phyloP scores from a whole-genome alignment of 805 yeast genomes.

The Myxozyma kluyveri region DNA sequence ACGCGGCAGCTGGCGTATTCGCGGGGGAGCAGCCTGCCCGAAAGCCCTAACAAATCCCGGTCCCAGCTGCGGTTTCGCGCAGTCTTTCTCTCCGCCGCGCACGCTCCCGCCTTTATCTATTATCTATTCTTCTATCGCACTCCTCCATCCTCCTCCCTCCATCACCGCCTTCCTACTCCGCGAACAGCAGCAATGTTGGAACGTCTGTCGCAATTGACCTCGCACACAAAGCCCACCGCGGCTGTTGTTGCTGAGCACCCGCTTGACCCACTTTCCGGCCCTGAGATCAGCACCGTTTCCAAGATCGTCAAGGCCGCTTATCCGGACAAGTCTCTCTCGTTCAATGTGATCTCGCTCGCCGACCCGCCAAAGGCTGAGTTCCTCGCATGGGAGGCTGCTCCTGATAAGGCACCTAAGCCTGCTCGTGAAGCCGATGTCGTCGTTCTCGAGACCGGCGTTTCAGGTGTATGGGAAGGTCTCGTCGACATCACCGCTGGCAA shows the following conservation, averaged over 20 bases:
- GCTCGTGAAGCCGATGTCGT: constrained; percentile 68
- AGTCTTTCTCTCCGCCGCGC: not conserved
- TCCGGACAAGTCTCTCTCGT: constrained; percentile 47
- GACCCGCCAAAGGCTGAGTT: constrained; percentile 68
- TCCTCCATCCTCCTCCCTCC: not conserved
- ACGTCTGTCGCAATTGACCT: constrained; percentile 25
- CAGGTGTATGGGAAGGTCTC: constrained; percentile 69
- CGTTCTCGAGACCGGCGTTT: constrained; percentile 51
- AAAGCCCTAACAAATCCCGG: constrained; percentile 3
- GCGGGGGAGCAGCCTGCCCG: constrained; percentile 11
- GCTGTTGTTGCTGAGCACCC: constrained; percentile 19
- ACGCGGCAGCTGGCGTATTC: not conserved
- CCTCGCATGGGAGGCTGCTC: constrained; percentile 59
- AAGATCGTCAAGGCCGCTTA: constrained; percentile 48
- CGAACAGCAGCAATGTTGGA: constrained; percentile 14
- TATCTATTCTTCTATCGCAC: not conserved
- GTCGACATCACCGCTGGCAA: constrained; percentile 54
- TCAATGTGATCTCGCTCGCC: constrained; percentile 67
- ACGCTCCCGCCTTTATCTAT: not conserved
- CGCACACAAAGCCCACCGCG: constrained; percentile 24
- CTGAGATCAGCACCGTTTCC: constrained; percentile 61
- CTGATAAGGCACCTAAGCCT: constrained; percentile 50
- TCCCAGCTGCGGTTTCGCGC: not conserved
- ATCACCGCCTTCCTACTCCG: no score
- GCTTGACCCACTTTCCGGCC: constrained; percentile 61